Conservation (phyloP, 768 basidiomycete genomes). For the Boletus speciosus region DNA sequence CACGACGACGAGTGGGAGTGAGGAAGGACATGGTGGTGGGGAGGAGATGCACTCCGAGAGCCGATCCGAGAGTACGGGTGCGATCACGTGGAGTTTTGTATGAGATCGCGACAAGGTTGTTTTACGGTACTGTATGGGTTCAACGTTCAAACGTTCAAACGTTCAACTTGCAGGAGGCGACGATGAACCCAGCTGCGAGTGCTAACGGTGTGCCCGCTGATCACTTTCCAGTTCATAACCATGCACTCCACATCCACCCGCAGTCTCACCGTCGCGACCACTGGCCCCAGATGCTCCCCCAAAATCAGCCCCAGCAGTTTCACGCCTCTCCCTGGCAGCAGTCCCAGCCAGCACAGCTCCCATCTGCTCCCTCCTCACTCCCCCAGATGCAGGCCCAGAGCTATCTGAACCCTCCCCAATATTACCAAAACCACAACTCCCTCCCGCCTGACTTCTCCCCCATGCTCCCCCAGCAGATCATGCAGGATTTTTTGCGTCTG, state of each 20-base stretch:
- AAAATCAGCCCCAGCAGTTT: slow-evolving; percentile 28
- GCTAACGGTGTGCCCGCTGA: slow-evolving; percentile 17
- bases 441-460: slow-evolving; percentile 33
- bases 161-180: neutral
- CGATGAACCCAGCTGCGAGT: slow-evolving; percentile 18
- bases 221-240: slow-evolving; percentile 8
- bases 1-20: slow-evolving; percentile 13
- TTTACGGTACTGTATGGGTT: too few relatives aligned
- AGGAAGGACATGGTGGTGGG: slow-evolving; percentile 21
- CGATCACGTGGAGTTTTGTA: slow-evolving; percentile 12
- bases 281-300: slow-evolving; percentile 26
- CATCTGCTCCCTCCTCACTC: slow-evolving; percentile 32
- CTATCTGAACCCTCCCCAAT: slow-evolving; percentile 17
- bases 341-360: slow-evolving; percentile 32
- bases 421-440: slow-evolving; percentile 19
- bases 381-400: slow-evolving; percentile 19
- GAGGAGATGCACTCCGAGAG: neutral
- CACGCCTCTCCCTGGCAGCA: slow-evolving; percentile 31
- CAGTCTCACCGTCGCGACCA: slow-evolving; percentile 19
- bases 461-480: slow-evolving; percentile 46
- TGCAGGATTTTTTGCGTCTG: slow-evolving; percentile 54
- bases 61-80: neutral
- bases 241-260: slow-evolving; percentile 18
- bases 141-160: too few relatives aligned
- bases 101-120: neutral